These are phyloP conservation scores for Fusarium dimerum DNA, from an alignment of 2,329 filamentous ascomycete species.

Conservation along the genomic window DNA sequence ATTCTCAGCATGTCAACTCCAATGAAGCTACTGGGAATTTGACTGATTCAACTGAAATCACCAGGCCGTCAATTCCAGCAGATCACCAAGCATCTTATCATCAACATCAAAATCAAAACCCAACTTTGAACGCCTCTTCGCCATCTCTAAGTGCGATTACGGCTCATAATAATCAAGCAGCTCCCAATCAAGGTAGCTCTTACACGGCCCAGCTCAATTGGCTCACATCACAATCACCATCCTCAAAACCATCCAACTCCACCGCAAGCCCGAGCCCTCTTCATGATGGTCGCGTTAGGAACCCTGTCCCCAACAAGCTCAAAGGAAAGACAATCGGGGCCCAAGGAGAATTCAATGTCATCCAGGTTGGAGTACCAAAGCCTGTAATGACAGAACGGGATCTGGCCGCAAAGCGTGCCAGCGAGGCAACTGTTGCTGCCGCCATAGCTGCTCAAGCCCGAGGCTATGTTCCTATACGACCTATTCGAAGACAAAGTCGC, in stretches of 20 bases:
- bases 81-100: neutral
- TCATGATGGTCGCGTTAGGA: slow-evolving; percentile 42
- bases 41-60: neutral
- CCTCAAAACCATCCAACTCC: neutral
- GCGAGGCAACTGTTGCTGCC: slow-evolving; percentile 60
- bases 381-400: slow-evolving; percentile 50
- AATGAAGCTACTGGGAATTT: neutral
- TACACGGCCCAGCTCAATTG: neutral
- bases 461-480: slow-evolving; percentile 50
- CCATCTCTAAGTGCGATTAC: neutral
- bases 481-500: slow-evolving; percentile 48
- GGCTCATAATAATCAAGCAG: neutral
- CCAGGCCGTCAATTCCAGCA: neutral
- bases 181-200: neutral
- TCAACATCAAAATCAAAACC: neutral
- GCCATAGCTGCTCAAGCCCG: slow-evolving; percentile 57
- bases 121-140: neutral
- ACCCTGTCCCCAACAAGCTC: slow-evolving; percentile 62
- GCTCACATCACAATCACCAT: too few species aligned
- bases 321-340: slow-evolving; percentile 58
- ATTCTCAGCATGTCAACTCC: neutral
- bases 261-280: slow-evolving; percentile 14
- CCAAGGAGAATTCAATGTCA: slow-evolving; percentile 63
- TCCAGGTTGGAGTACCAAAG: slow-evolving; percentile 58
- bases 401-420: slow-evolving; percentile 60